Evolutionary conservation across 441 rosid species (phyloP), one percentile per base, ranked within the genome.

Genomic region (Pelargonium citronellum): DNA sequence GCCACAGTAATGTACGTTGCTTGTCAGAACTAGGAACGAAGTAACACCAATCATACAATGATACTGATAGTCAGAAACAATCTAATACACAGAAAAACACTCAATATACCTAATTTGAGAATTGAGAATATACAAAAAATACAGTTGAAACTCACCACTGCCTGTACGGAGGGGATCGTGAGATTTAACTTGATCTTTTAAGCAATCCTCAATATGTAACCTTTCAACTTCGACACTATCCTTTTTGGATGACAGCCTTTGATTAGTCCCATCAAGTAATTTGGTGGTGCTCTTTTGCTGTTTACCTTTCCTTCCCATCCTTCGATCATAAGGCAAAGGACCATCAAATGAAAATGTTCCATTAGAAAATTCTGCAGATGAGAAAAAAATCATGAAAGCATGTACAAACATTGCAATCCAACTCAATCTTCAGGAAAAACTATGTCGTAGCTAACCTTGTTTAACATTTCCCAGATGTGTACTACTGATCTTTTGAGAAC

Each of bases 221-320:
- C 62, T 74, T 69, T 74, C 82, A 73, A 60, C 80, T 73, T 77
- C 87, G 77, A 67, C 71, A 65, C 78, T 83, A 75, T 87, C 86
- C 77, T 77, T 86, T 39, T 81, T 89, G 6, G 83, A 80, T 63
- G 76, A 69, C 74, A 47, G 12, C n/a, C 60, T 78, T 62, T 73
- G 87, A 78, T 49, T 72, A 76, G 80, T 86, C 74, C 82, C 87
- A 73, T 85, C 91, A 72, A 69, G 68, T 76, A 84, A 67, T 84
- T 81, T 84, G 75, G 80, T 73, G 68, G 91, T 81, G 78, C 75
- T 85, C 82, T 81, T 94, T 70, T 87, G 92, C 75, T 94, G 88
- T 81, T 96, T 90, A 72, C 87, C 73, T 79, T 80, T 91, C 85
- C 94, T 87, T 78, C 94, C 94, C 7, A 79, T 57, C 19, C 82